Evolutionary conservation across 1,284 basidiomycete genomes (phyloP), one percentile per base, ranked within the genome.

Genomic region (Ceratobasidium sp.): DNA sequence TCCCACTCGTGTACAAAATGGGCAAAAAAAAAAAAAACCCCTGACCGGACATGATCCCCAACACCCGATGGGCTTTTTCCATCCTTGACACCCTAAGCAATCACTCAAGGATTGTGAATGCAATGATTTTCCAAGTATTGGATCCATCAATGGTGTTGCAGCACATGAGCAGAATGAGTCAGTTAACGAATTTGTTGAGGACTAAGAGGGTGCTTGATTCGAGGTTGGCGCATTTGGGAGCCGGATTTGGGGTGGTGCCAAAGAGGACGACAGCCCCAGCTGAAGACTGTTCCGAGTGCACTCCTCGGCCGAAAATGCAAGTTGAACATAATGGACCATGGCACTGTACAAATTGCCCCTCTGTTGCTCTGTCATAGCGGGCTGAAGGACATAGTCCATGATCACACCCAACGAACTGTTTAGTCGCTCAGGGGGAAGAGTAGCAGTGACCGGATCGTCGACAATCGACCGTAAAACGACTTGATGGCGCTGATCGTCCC

Each of bases 281-380:
- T n/a, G 56, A 52, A 21, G 73, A 58, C 58, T n/a, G 56, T 54
- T 46, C 69, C 70, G n/a, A n/a, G n/a, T n/a, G n/a, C n/a, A n/a
- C 68, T 36, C 68, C 56, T 5, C 71, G 44, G 30, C 70, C 47
- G n/a, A 25, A 30, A 70, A 79, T 47, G 83, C 75, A 39, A 96
- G 83, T 74, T 95, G 89, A 42, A 97, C 80, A 76, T 92, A 95
- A 77, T 96, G 95, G 78, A 93, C 86, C 66, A 98, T 81, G 1
- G 91, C 83, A 6, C 93, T 91, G 77, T 97, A 98, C n/a, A 98
- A 81, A 76, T 98, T 98, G 11, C 95, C 95, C n/a, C 95, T 87
- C n/a, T 95, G 89, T 56, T 91, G 81, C 74, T 95, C 92, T n/a
- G 89, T 84, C 3, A 87, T 89, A 68, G 89, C 90, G 62, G 85